Conservation (phyloP, 768 basidiomycete species). For the Ramaria sp. region DNA sequence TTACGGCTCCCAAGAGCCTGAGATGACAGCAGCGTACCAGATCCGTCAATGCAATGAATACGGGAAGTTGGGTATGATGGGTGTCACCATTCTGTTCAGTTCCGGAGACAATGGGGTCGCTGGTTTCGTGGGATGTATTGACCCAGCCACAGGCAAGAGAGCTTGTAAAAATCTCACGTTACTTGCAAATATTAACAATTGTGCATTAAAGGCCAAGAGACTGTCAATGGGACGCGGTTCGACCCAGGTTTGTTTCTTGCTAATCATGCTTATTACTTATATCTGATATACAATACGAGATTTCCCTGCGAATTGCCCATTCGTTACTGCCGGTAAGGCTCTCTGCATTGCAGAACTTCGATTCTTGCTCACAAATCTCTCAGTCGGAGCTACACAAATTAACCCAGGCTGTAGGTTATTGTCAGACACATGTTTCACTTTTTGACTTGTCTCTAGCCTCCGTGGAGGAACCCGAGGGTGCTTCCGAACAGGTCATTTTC, state of each 20-base stretch:
- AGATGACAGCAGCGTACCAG: constrained; percentile 16
- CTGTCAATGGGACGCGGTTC: constrained; percentile 21
- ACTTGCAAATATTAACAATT: not conserved
- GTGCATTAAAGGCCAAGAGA: constrained; percentile 17
- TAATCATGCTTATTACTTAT: not conserved
- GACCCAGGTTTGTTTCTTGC: constrained; percentile 19
- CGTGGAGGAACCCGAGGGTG: constrained; percentile 26
- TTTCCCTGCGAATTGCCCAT: constrained; percentile 37
- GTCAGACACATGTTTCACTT: not conserved
- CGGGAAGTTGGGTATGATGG: constrained; percentile 39
- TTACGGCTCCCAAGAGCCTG: constrained; percentile 15
- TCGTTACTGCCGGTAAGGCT: constrained; percentile 19
- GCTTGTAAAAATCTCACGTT: not conserved
- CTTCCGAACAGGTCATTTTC: constrained; percentile 26
- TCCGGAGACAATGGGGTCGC: constrained; percentile 38
- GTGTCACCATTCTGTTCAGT: constrained; percentile 32
- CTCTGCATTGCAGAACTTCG: not conserved
- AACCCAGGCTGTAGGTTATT: constrained; percentile 15
- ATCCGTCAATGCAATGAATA: constrained; percentile 37
- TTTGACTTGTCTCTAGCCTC: constrained; percentile 11
- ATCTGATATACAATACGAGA: not conserved
- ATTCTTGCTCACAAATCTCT: not conserved
- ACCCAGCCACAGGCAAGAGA: constrained; percentile 17
- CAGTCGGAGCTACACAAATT: constrained; percentile 27
- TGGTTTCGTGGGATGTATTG: constrained; percentile 24